Conservation (phyloP, 2,329 filamentous ascomycete species). For the Phaeomoniella chlamydospora region DNA sequence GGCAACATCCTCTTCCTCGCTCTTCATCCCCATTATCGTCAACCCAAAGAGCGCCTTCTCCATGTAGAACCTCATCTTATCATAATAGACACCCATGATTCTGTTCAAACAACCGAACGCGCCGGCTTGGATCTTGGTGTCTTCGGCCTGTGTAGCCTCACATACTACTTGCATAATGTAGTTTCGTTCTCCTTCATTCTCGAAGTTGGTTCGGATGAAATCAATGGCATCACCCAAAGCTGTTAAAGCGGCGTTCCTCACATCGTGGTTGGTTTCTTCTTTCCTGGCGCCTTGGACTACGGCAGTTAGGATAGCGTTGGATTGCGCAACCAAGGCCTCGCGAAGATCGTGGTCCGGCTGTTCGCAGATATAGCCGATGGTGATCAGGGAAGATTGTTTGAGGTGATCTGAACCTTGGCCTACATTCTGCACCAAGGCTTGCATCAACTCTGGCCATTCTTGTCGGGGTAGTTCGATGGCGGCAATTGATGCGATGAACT, state of each 20-base stretch:
- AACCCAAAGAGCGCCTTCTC: slow-evolving; percentile 97
- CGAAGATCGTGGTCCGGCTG: slow-evolving; percentile 80
- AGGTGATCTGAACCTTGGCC: slow-evolving; percentile 72
- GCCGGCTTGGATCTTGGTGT: slow-evolving; percentile 83
- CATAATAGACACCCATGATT: slow-evolving; percentile 98
- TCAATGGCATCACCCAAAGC: slow-evolving; percentile 93
- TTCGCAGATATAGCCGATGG: slow-evolving; percentile 98
- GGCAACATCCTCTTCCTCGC: slow-evolving; percentile 88
- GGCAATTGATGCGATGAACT: slow-evolving; percentile 90
- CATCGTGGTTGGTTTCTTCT: slow-evolving; percentile 83
- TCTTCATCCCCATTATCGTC: slow-evolving; percentile 98
- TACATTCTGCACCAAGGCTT: slow-evolving; percentile 78
- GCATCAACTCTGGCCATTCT: slow-evolving; percentile 89
- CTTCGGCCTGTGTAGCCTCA: slow-evolving; percentile 89
- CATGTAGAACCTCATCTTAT: slow-evolving; percentile 99
- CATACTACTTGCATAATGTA: slow-evolving; percentile 99
- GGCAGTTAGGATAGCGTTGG: slow-evolving; percentile 93
- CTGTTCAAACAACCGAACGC: slow-evolving; percentile 95
- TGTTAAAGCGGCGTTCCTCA: slow-evolving; percentile 82
- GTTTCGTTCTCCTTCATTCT: slow-evolving; percentile 96
- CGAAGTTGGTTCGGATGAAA: slow-evolving; percentile 96
- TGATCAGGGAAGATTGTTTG: slow-evolving; percentile 86
- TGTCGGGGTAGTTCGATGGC: slow-evolving; percentile 84
- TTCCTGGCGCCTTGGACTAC: slow-evolving; percentile 96
- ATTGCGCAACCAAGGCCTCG: slow-evolving; percentile 67